Conservation (phyloP, 177 flowering plant genomes). For the Telopea speciosissima region DNA sequence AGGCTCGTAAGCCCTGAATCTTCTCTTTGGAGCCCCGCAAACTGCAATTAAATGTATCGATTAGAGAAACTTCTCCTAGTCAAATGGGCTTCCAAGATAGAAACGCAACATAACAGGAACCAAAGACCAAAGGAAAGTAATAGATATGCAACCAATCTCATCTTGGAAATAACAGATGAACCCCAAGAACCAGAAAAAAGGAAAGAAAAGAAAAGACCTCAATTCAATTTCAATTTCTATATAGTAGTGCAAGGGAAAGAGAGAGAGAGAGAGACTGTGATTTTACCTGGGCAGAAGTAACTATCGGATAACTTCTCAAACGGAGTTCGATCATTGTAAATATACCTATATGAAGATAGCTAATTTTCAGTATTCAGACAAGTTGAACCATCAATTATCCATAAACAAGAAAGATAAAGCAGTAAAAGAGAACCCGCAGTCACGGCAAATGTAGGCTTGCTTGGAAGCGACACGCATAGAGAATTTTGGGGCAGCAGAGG, state of each 20-base stretch:
- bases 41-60: constrained; percentile 43
- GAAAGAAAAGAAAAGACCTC: not conserved
- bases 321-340: constrained; percentile 86
- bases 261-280: not conserved
- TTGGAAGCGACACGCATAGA: constrained; percentile 77
- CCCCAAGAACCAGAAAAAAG: not conserved
- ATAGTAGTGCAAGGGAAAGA: not conserved
- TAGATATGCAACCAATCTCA: not conserved
- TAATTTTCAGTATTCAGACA: not conserved
- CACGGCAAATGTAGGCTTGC: constrained; percentile 89
- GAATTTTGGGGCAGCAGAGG: constrained; percentile 39
- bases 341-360: constrained; percentile 51
- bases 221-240: too few relatives aligned
- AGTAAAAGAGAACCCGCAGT: constrained; percentile 61
- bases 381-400: not conserved
- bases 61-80: too few relatives aligned
- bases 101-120: too few relatives aligned
- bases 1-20: constrained; percentile 67
- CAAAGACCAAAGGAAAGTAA: too few relatives aligned
- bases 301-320: constrained; percentile 82
- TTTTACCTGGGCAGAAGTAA: constrained; percentile 88
- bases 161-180: not conserved
- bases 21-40: constrained; percentile 93
- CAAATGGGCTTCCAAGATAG: too few relatives aligned
- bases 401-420: not conserved